Evolutionary conservation across 1,139 yeast genomes (phyloP), one percentile per base, ranked within the genome.

Genomic region (Kluyveromyces marxianus): DNA sequence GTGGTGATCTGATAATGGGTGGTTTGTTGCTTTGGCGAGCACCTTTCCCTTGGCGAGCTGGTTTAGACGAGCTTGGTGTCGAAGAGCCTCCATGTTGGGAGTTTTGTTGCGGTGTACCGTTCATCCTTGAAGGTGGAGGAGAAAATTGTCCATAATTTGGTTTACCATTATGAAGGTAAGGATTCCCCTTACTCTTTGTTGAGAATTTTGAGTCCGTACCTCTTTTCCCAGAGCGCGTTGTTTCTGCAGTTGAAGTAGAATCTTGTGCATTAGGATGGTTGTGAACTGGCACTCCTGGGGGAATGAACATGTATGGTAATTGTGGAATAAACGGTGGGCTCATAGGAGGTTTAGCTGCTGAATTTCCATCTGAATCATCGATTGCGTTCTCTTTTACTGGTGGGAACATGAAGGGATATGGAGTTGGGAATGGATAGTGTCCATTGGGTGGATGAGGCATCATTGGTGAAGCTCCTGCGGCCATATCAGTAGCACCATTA

Each of bases 1-100:
- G 67, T 7, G 96, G 92, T 4, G 92, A 83, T 53, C 95, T 72
- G 53, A 81, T 78, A 47, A 81, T 81, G 57, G 44, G 44, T 35
- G 44, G 45, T 42, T 47, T 49, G 36, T 46, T 48, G 45, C 48
- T 49, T 2, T 38, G 40, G 32, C 36, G 38, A n/a, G 29, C 3
- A 32, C 36, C 41, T 14, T 42, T 40, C 35, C 39, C 37, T 35
- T 43, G 34, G 8, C 41, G 26, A 32, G 28, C 44, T 5, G 53
- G 50, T 32, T 51, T 49, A 25, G 28, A 25, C 25, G 35, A 36
- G 27, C 36, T 29, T 28, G 29, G 32, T 21, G 28, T 8, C 4
- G 26, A 27, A 26, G 39, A 26, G 7, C 29, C 10, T 10, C 21
- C 21, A 14, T 36, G 29, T 5, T 25, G 30, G n/a, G 26, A 10